Evolutionary conservation across 345 rosid genomes (phyloP), one percentile per base, ranked within the genome.

Genomic region (Kernera saxatilis): DNA sequence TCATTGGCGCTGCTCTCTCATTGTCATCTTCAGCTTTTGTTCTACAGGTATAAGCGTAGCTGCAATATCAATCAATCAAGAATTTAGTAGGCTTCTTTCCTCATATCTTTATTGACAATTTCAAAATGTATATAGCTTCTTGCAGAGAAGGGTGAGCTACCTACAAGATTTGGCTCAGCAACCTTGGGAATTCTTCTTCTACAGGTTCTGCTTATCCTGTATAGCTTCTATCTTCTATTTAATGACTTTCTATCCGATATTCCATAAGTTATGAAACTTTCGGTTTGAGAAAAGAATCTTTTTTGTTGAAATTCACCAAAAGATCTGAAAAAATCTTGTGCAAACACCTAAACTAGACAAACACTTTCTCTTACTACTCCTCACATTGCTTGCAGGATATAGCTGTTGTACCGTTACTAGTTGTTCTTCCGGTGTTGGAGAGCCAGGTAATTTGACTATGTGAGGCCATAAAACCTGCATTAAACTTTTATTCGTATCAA

Each of bases 101-200:
- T 39, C 7, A 19, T 23, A 8, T 52, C 4, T 11, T 18, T 58
- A 44, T 51, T 72, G 52, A 77, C 9, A 44, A 9, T 27, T 25
- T 51, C 60, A 21, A 74, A 56, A 45, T 67, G 63, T 22, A 21
- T 53, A 26, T 82, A 93, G 97, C 98, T 93, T 75, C 94, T 93
- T 79, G 97, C 98, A 83, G 98, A 93, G 83, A 89, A 82, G 71
- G 98, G 98, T 72, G 98, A 93, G 87, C 96, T 93, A 43, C 96
- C 98, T 26, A 93, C 98, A 64, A 87, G 94, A 79, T 85, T 91
- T 83, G 98, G 98, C 68, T 93, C 98, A 10, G 97, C 98, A 75
- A 91, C 98, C 69, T 79, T 93, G 71, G 98, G 98, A 55, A 88
- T 93, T 77, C 97, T 93, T 82, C 97, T 93, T 59, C 78, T 93